Conservation (phyloP, 2,329 filamentous ascomycete genomes). For the Fusarium devonianum region DNA sequence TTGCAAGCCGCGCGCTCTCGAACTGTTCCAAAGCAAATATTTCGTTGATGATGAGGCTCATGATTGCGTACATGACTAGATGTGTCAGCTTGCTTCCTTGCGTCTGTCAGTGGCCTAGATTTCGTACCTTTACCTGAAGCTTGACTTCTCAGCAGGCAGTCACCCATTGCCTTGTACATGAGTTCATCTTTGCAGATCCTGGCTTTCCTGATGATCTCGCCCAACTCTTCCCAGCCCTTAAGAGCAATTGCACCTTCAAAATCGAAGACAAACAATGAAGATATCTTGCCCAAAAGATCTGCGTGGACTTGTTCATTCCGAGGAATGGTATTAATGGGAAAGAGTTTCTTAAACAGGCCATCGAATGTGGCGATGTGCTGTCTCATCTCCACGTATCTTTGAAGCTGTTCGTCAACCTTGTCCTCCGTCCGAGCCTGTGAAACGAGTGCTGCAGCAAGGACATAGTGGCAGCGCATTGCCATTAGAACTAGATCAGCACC, state of each 20-base stretch:
- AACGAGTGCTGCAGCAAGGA: constrained; percentile 61
- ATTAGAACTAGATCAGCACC: constrained; percentile 63
- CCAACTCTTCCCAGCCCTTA: constrained; percentile 71
- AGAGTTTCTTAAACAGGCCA: constrained; percentile 59
- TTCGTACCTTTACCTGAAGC: constrained; percentile 59
- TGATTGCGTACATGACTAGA: constrained; percentile 58
- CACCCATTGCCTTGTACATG: constrained; percentile 69
- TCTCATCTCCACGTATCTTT: constrained; percentile 68
- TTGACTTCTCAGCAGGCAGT: constrained; percentile 65
- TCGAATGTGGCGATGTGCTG: constrained; percentile 69
- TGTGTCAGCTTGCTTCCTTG: constrained; percentile 1
- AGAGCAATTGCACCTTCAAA: constrained; percentile 77
- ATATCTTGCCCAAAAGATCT: constrained; percentile 68
- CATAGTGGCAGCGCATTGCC: constrained; percentile 74
- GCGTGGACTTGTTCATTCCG: constrained; percentile 53
- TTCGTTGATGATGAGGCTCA: constrained; percentile 74
- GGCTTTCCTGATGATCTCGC: constrained; percentile 63
- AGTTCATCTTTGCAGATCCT: constrained; percentile 52
- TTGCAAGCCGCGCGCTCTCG: constrained; percentile 67
- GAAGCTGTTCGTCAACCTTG: constrained; percentile 57
- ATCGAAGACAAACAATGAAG: constrained; percentile 75
- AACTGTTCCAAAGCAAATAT: constrained; percentile 66
- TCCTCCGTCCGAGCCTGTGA: constrained; percentile 62
- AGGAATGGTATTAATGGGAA: constrained; percentile 50
- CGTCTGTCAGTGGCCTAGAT: not conserved